Base-by-base conservation (phyloP, 192 early-diverging fungal species). In the Entrophospora sp. region DNA sequence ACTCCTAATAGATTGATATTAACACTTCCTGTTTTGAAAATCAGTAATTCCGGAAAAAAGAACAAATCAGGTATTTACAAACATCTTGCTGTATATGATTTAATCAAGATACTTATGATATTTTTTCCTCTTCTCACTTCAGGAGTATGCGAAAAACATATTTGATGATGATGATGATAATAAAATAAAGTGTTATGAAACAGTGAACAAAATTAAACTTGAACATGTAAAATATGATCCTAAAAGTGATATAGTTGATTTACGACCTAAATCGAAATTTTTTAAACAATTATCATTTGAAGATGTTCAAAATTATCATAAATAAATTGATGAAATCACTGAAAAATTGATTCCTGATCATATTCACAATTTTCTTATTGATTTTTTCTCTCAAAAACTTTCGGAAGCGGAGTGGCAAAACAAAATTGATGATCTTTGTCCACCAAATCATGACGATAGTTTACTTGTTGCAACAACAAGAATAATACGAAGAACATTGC, bases 331-430 rank as follows among this genome's bases (percentile, higher is more conserved):
- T 20, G 42, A 63, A 4, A 68, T 12, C 12, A 68, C 48, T 14
- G 55, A 68, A 31, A 60, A 44, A 44, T 60, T 68, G 31, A 58
- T 68, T 68, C 66, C 36, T 20, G 20, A 9, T 1, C n/a, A 68
- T 18, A 45, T 59, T 18, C 66, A 68, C 27, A 31, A 45, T 18
- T 68, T 68, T 13, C 38, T 68, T 12, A 68, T 7, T 0, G 18
- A 56, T 0, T 68, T 68, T 18, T 68, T 68, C 14, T 14, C 30
- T 4, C 55, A 68, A 45, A 32, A 60, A 35, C 61, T 68, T 20
- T 44, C 56, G 10, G 27, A 25, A n/a, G 28, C 30, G 30, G 66
- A 67, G 10, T 67, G 40, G 55, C 55, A 68, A 12, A 59, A 20
- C 24, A 68, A 59, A 22, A 68, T 68, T 22, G 52, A 68, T 48